A percentile compares a stretch with the other conserved stretches of the same genome.
Conservation (phyloP, 192 early-diverging fungal species). For the Rhizophagus clarus region DNA sequence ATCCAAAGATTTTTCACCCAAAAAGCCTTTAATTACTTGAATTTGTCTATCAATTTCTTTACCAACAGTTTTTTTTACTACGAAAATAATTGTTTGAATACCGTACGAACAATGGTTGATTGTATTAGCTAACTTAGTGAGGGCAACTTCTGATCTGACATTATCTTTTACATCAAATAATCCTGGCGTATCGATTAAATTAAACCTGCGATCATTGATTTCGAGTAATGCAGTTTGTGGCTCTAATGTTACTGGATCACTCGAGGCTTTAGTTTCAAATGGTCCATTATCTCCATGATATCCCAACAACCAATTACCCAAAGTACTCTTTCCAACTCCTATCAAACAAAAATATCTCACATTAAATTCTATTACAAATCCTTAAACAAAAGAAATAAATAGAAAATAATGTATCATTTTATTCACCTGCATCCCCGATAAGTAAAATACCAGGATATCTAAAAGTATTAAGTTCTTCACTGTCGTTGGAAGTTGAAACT, state of each 20-base stretch:
- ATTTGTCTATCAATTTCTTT: background rate
- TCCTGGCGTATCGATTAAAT: background rate
- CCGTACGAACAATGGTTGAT: conserved; percentile 8
- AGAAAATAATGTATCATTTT: background rate
- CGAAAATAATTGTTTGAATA: conserved; percentile 9
- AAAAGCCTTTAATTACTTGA: background rate
- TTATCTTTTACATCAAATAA: background rate
- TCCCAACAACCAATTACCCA: conserved; percentile 15
- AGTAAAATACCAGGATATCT: background rate
- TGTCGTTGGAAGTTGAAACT: background rate
- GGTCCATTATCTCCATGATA: background rate
- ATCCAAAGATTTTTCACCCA: background rate
- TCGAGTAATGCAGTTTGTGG: background rate
- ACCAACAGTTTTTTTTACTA: background rate
- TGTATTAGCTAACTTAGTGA: background rate
- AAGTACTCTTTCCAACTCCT: conserved; percentile 4
- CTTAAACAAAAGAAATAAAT: too few relatives aligned
- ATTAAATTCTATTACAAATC: too few relatives aligned
- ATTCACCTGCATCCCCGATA: background rate
- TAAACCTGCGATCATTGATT: background rate
- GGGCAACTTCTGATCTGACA: background rate
- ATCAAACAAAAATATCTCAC: background rate
- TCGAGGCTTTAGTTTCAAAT: background rate
- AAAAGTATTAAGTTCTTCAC: background rate
- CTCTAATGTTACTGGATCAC: background rate